Base-by-base conservation (phyloP, 495 filamentous ascomycete genomes). In the Talaromyces liani region DNA sequence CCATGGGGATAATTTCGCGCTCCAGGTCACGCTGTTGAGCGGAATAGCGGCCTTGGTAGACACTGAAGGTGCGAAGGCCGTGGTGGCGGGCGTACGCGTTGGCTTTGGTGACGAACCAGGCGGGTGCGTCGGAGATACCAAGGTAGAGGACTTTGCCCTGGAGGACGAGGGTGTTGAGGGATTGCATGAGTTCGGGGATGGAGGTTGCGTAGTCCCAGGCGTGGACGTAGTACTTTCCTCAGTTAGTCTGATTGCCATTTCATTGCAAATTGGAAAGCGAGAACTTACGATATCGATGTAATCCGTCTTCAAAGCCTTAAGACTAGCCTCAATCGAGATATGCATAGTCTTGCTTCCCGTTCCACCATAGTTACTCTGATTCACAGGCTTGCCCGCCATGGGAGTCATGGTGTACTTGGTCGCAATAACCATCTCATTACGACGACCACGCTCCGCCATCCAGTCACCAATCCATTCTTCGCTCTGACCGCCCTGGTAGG, bases 401-500 rank as follows among this genome's bases (percentile, higher is more conserved):
- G 70, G 78, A 3, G 68, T 65, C 27, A 79, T 81, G 18, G 84
- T 85, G 72, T 81, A 93, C 70, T 91, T 91, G 18, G 89, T 91
- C 0, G 88, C 87, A 62, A 91, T 75, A 61, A 93, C 87, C 61
- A 89, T 80, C 63, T 86, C 72, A 63, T 88, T 85, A 0, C 87
- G 75, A 34, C 76, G 77, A 1, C 72, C 70, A 14, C 78, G 73
- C 12, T 68, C 41, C 7, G 76, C 74, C 80, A 92, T 85, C 90
- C 89, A 92, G 63, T 91, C 89, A n/a, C 90, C 89, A 58, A 93
- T 76, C 87, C 87, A 91, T 2, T 67, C 67, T 71, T 93, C 89
- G 6, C 87, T 88, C 62, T 91, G 75, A 63, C 84, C 86, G 61
- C 71, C 74, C 65, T 92, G 87, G 75, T 93, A 92, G 70, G 79